phyloP scores from a whole-genome alignment of 1,284 basidiomycete genomes.

The Tilletia caries region DNA sequence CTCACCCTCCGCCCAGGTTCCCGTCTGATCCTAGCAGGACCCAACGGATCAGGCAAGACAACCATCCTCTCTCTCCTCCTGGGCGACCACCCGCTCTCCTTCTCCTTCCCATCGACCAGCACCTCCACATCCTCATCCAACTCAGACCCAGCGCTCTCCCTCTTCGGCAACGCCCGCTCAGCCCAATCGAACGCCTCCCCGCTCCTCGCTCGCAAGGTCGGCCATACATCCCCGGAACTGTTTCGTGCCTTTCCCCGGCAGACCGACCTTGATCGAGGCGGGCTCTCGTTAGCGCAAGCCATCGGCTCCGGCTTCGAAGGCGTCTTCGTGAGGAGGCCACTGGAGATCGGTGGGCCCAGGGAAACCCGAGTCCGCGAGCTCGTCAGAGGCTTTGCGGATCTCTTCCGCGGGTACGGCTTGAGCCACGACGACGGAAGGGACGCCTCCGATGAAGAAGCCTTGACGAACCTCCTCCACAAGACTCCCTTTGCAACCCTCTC shows the following conservation, averaged over 20 bases:
- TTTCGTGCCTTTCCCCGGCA: constrained; percentile 76
- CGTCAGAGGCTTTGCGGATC: constrained; percentile 29
- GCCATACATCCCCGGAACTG: constrained; percentile 83
- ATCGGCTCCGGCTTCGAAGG: constrained; percentile 46
- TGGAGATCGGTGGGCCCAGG: constrained; percentile 21
- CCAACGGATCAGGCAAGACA: constrained; percentile 75
- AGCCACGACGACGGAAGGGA: neutral
- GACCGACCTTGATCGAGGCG: constrained; percentile 28
- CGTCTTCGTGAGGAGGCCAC: constrained; percentile 31
- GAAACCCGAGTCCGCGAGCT: constrained; percentile 23
- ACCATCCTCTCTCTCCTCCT: constrained; percentile 87
- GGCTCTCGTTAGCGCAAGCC: constrained; percentile 40
- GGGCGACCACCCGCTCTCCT: constrained; percentile 92
- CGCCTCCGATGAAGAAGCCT: neutral
- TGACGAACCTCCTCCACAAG: constrained; percentile 18
- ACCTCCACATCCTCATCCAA: neutral
- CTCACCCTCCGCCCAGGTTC: constrained; percentile 31
- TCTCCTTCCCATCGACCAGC: constrained; percentile 56
- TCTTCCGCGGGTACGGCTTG: constrained; percentile 14
- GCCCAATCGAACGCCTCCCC: constrained; percentile 31
- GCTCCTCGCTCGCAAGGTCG: constrained; percentile 52
- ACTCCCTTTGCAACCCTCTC: constrained; percentile 28
- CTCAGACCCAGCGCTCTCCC: constrained; percentile 17
- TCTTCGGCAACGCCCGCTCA: constrained; percentile 41
- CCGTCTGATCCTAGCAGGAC: constrained; percentile 53